Evolutionary conservation across 2,329 filamentous ascomycete species (phyloP).

Genomic region (Diaporthe batatas): DNA sequence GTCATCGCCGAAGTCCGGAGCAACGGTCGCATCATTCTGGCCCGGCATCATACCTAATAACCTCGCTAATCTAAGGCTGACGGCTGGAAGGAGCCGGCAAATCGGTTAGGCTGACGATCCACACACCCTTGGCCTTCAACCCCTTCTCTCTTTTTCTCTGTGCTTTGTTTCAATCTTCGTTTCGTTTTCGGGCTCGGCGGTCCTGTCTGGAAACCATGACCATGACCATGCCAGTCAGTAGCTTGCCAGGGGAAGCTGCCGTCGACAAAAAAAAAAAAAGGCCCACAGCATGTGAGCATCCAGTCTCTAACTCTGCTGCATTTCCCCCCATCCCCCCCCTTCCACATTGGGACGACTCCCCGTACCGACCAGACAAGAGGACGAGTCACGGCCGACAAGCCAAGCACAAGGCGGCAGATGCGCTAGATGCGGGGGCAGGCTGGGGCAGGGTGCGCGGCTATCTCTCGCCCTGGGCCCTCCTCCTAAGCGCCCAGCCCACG

Average conservation of each 20-base stretch:
- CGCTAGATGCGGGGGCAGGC: background rate
- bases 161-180: constrained; percentile 21
- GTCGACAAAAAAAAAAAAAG: background rate
- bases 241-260: background rate
- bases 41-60: constrained; percentile 5
- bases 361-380: background rate
- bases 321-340: background rate
- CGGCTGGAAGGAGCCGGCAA: constrained; percentile 27
- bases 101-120: constrained; percentile 25
- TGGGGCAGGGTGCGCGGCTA: constrained; percentile 15
- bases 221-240: background rate
- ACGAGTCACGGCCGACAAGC: background rate
- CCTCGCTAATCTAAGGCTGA: constrained; percentile 30
- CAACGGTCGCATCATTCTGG: constrained; percentile 20
- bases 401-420: constrained; percentile 6
- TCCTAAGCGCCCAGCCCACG: constrained; percentile 18
- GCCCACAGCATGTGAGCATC: too few relatives aligned
- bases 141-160: background rate
- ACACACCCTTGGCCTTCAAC: background rate
- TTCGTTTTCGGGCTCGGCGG: constrained; percentile 28
- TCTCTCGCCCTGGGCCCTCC: constrained; percentile 11
- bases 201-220: background rate
- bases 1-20: constrained; percentile 21
- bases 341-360: background rate
- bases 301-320: background rate